Base-by-base conservation (phyloP, 129 eudicot genomes). In the Chrysanthemum seticuspe region DNA sequence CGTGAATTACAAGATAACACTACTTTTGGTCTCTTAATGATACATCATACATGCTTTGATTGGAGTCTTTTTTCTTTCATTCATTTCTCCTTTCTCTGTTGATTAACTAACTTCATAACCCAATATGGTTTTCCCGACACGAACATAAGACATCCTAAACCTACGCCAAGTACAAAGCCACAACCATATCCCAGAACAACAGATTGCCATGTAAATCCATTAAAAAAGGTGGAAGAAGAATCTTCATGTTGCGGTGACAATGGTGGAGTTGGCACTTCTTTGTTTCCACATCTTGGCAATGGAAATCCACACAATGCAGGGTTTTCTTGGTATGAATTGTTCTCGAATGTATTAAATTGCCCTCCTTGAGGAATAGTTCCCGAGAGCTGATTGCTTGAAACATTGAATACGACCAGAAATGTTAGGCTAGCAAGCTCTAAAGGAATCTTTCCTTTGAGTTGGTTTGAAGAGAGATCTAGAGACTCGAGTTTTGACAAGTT, bases 301-400 rank as follows among this genome's bases (percentile, higher is more conserved):
- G 47, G 66, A 27, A 10, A 1, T 25, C 66, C 66, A 61, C 66
- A 61, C 45, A 61, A 61, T 12, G 66, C 66, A 0, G 13, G 6
- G 18, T 61, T 61, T 27, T 9, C 47, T 61, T 27, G 66, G 14
- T 27, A 61, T 27, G 66, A 61, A 61, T 61, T 13, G 2, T 4
- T 61, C 9, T 13, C 19, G 15, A 10, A 61, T 25, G 66, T 61
- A 61, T 61, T 27, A 13, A 61, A 27, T 9, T 61, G 66, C 4
- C 47, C 47, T n/a, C 66, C 66, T 61, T 27, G 66, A 21, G 66
- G 66, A 3, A 61, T 61, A 13, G 45, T 13, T 10, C 66, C 66
- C 13, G 6, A 27, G 13, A 61, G 66, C 1, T 5, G 47, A 61
- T 27, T 61, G 9, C 40, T 61, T 13, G 66, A 61, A 61, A 61